Evolutionary conservation across 2,329 filamentous ascomycete genomes (phyloP), one percentile per base, ranked within the genome.

Genomic region (Rutstroemia sp.): DNA sequence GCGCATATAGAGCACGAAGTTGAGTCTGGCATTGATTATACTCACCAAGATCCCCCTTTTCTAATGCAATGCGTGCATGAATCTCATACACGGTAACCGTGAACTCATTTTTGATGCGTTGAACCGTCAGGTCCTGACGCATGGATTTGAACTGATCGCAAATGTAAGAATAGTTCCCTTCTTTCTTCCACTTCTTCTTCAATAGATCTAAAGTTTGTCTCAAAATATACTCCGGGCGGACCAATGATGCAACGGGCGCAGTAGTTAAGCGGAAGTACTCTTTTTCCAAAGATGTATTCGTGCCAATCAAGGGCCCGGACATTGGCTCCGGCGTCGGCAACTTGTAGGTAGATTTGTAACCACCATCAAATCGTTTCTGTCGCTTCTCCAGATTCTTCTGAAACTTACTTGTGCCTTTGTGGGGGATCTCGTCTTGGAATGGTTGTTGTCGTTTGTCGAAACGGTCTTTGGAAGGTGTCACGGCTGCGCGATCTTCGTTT

Each of bases 21-120:
- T 99, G 94, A 68, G 94, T 97, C 78, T 99, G 94, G 75, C 94
- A 99, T 81, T 99, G 94, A 78, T 99, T 99, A 94, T 99, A 99
- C 94, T 99, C 94, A 99, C 94, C 92, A 78, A 97, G 83, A 79
- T 99, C 94, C 75, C 89, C 91, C 81, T 95, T 96, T 75, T 99
- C 92, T 73, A 99, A 79, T 64, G 94, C 94, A 75, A 99, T 97
- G 59, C 94, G 87, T 62, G 92, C 94, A 75, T 99, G 94, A 60
- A 92, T 95, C 76, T 99, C 94, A 74, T 99, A 99, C 48, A 96
- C 94, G 61, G 82, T 87, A 62, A 97, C 92, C 25, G 94, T 97
- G 71, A 99, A 97, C 53, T 95, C 89, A 73, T 91, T 96, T 75
- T 90, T 92, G 75, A 99, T 91, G 69, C 89, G 92, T 74, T 99